Base-by-base conservation (phyloP, 768 basidiomycete genomes). In the Tulasnella sp. region DNA sequence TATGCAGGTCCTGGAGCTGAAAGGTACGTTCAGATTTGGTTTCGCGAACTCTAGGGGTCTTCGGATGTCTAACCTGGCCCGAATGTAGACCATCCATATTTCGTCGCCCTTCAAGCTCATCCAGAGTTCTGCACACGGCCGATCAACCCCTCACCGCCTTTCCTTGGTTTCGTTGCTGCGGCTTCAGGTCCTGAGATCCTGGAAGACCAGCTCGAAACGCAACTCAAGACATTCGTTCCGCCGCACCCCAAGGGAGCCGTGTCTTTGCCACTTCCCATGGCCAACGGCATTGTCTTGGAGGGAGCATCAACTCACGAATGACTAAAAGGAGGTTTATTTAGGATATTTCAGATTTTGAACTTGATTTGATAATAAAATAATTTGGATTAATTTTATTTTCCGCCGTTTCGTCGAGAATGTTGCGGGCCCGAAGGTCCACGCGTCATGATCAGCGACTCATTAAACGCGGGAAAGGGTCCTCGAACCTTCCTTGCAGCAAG, bases 111-210 rank as follows among this genome's bases (percentile, higher is more conserved):
- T 69, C 98, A 99, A 87, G 95, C 98, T 0, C 98, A 99, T 84
- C 98, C 98, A 0, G 98, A 99, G 86, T 97, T 99, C 88, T 99
- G 97, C 88, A 97, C 98, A 34, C 92, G 98, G 41, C 98, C 98
- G 1, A 88, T 99, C 64, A 99, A 99, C 87, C 98, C 98, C 1
- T 98, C 96, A 0, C 98, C 98, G 0, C 93, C 96, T 0, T 98
- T 98, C 92, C 92, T 99, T 77, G 98, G 98, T 20, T 93, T 99
- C 85, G 90, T 99, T 73, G 92, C 97, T 6, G 96, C 98, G 0
- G 88, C 98, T 0, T 89, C 88, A 64, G 89, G 90, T 0, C 87
- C 88, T 16, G 87, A 88, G 3, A 89, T 91, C 0, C 89, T 99
- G 5, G 87, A 90, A 44, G 93, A 93, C 84, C 95, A 98, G 84